phyloP scores from a whole-genome alignment of 306 rosid genomes.

The Ammopiptanthus mongolicus region DNA sequence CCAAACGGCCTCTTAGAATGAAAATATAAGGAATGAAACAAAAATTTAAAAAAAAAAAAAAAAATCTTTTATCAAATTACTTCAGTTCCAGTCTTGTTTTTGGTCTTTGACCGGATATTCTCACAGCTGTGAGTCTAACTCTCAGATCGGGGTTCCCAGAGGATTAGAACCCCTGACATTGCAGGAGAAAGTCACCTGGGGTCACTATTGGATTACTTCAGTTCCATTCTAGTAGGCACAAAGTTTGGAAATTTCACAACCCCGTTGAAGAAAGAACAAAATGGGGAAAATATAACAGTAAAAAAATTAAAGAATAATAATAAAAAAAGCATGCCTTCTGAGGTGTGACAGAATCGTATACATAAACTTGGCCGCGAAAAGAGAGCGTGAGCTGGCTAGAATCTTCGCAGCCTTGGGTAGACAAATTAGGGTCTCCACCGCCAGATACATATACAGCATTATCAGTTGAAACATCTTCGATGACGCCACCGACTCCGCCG shows the following conservation, averaged over 20 bases:
- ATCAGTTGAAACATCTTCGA: slow-evolving; percentile 50
- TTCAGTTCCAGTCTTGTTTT: slow-evolving; percentile 3
- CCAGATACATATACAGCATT: slow-evolving; percentile 34
- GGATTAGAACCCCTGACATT: no score
- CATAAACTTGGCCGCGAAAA: slow-evolving; percentile 90
- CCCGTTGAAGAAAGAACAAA: background rate
- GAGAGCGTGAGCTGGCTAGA: slow-evolving; percentile 88
- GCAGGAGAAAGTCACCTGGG: no score
- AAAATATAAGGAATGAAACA: background rate
- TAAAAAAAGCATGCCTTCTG: slow-evolving; percentile 48
- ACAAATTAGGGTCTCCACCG: slow-evolving; percentile 40
- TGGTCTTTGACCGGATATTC: no score
- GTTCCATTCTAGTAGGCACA: background rate
- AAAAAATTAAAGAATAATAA: background rate
- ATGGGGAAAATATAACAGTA: background rate
- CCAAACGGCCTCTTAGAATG: background rate
- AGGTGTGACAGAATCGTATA: slow-evolving; percentile 81
- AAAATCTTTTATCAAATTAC: background rate
- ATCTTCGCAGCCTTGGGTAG: slow-evolving; percentile 46
- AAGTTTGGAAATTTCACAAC: background rate
- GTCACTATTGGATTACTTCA: no score
- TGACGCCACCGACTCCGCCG: slow-evolving; percentile 31
- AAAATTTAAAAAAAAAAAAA: background rate
- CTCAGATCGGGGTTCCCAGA: no score
- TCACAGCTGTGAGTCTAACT: no score